Conservation (phyloP, 148 eudicot genomes). For the Tetragonia tetragonoides region DNA sequence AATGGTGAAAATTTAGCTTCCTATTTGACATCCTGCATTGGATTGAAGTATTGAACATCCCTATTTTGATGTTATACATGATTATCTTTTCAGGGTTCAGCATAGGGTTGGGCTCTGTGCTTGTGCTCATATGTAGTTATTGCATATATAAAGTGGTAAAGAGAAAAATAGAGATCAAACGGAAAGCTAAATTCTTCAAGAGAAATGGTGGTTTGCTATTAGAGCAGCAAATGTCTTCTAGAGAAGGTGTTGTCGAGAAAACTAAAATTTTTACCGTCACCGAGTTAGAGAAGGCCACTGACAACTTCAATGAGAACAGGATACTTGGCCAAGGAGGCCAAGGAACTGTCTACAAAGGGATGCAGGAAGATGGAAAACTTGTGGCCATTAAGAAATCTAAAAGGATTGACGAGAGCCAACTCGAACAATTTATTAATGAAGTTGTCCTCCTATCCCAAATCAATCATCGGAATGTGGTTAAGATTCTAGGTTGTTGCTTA, state of each 20-base stretch:
- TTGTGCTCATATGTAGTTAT: neutral
- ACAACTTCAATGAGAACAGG: slow-evolving; percentile 7
- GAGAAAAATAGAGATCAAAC: neutral
- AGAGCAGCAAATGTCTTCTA: slow-evolving; percentile 1
- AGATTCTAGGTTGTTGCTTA: slow-evolving; percentile 5
- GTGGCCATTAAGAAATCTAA: slow-evolving; percentile 15
- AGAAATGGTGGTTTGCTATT: slow-evolving; percentile 12
- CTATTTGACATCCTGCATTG: no score
- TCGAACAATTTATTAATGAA: slow-evolving; percentile 9
- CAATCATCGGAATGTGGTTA: slow-evolving; percentile 3
- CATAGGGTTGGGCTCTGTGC: neutral
- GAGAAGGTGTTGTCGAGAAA: neutral
- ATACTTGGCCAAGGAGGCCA: slow-evolving; percentile 15
- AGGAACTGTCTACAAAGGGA: slow-evolving; percentile 18
- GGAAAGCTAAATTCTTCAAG: neutral
- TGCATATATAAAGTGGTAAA: neutral
- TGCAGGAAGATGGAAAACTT: neutral
- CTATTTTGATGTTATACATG: no score
- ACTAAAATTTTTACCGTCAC: neutral
- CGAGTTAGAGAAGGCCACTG: slow-evolving; percentile 12
- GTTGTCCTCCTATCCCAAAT: slow-evolving; percentile 9
- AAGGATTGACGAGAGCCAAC: neutral
- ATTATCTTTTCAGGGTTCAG: neutral
- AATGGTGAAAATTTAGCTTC: no score
- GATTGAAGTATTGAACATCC: no score